Evolutionary conservation across 805 yeast genomes (phyloP), one percentile per base, ranked within the genome.

Genomic region (Yueomyces sp.): DNA sequence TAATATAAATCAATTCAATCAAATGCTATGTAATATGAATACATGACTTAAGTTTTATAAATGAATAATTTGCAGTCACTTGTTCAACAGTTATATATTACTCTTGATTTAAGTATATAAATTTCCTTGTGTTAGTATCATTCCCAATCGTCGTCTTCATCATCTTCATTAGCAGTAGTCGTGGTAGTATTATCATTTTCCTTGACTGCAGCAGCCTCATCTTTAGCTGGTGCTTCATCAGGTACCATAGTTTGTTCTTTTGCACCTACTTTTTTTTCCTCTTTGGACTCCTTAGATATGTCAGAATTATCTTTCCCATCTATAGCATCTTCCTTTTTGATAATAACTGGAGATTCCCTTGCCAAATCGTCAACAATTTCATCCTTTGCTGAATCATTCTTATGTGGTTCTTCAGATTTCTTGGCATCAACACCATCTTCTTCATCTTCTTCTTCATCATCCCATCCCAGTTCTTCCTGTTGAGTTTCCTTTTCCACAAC

Each of bases 101-200:
- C 19, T 19, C 19, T 19, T 19, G 19, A 19, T 19, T 19, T 19
- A 19, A 19, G 19, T 19, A 19, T 19, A 19, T 19, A 19, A 19
- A 19, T 19, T 19, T 19, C 19, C 19, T 19, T 19, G 19, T 19
- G 19, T 19, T 19, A 19, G 19, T 19, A 9, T 43, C 54, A 76
- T 56, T 77, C 83, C 82, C 82, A 76, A 52, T 76, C 82, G 50
- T 74, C 80, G 41, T 75, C 79, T n/a, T 64, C 69, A 4, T 67
- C 70, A 5, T 66, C 70, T 3, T 59, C 66, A 7, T 58, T 63
- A 7, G 49, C 60, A 4, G 50, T 52, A 3, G 40, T 38, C 26
- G 40, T 6, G 26, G 19, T 28, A 26, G 38, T 8, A 28, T 41
- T 37, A 36, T 36, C 42, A n/a, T 28, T 8, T n/a, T 12, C n/a